A percentile compares a stretch with the other conserved stretches of the same genome.
phyloP scores from a whole-genome alignment of 192 early-diverging fungal species.

The Funneliformis geosporum region DNA sequence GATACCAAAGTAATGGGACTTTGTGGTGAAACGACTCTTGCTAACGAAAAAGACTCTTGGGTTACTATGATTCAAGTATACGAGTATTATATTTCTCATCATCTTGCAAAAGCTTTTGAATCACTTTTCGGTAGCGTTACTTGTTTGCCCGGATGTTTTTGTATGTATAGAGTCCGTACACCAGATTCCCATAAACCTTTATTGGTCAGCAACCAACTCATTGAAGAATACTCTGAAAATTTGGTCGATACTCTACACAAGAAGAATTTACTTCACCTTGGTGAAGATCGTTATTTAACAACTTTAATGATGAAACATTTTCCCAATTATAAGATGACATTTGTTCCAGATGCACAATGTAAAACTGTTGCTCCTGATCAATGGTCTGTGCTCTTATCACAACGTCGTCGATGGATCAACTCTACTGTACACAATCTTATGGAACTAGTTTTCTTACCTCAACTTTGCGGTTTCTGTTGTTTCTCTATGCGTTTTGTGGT shows the following conservation, averaged over 20 bases:
- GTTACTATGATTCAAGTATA: slow-evolving; percentile 99
- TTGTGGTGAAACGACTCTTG: slow-evolving; percentile 93
- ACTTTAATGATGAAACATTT: slow-evolving; percentile 96
- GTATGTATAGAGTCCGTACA: slow-evolving; percentile 96
- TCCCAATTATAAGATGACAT: slow-evolving; percentile 93
- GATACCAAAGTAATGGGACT: slow-evolving; percentile 92
- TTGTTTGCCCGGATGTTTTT: slow-evolving; percentile 99
- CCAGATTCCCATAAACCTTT: slow-evolving; percentile 88
- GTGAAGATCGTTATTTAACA: slow-evolving; percentile 98
- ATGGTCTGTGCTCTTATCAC: slow-evolving; percentile 91
- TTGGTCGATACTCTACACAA: slow-evolving; percentile 95
- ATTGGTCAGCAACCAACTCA: slow-evolving; percentile 83
- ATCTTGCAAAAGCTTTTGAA: slow-evolving; percentile 96
- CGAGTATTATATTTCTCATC: slow-evolving; percentile 98
- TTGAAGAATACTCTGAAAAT: slow-evolving; percentile 94
- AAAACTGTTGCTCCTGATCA: slow-evolving; percentile 92
- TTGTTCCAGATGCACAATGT: slow-evolving; percentile 90
- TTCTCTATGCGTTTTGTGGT: slow-evolving; percentile 98
- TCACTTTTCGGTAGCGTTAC: slow-evolving; percentile 97
- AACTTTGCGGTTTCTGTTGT: slow-evolving; percentile 96
- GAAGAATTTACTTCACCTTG: slow-evolving; percentile 97
- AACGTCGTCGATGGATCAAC: slow-evolving; percentile 99
- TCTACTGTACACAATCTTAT: slow-evolving; percentile 98
- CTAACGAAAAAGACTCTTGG: slow-evolving; percentile 92
- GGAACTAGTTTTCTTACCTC: slow-evolving; percentile 89